Evolutionary conservation across 768 basidiomycete species (phyloP).

Genomic region (Boletus vermiculosoides): DNA sequence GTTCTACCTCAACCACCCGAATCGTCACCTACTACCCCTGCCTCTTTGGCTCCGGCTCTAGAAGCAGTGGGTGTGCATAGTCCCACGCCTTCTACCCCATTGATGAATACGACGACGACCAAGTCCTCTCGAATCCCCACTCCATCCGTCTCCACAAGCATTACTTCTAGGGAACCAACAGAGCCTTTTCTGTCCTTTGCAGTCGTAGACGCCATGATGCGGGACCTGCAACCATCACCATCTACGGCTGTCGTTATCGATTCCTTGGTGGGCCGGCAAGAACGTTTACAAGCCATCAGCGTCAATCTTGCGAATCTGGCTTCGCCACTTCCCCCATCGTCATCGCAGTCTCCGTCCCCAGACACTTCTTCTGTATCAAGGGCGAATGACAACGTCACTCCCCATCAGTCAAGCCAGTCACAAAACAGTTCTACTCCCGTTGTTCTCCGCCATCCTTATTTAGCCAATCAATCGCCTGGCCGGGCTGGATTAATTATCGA

Average conservation of each 20-base stretch:
- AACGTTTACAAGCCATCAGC: constrained; percentile 16
- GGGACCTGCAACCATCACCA: neutral
- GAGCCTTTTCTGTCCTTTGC: neutral
- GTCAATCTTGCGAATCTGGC: constrained; percentile 11
- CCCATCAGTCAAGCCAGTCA: neutral
- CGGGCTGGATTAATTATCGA: neutral
- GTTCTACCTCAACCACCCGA: constrained; percentile 20
- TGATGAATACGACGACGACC: neutral
- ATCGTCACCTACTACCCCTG: constrained; percentile 17
- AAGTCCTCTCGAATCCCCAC: neutral
- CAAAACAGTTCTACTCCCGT: neutral
- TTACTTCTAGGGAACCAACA: neutral
- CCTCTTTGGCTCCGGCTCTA: constrained; percentile 4
- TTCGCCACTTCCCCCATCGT: neutral
- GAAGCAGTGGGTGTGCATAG: neutral
- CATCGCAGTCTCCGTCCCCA: constrained; percentile 13
- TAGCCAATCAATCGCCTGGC: constrained; percentile 1
- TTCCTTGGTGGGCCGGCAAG: constrained; percentile 10
- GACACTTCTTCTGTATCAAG: neutral
- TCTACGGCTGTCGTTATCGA: neutral
- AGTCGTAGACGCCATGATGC: neutral
- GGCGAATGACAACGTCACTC: neutral
- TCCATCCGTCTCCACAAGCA: neutral
- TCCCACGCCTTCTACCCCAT: neutral
- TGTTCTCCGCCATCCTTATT: constrained; percentile 11